A percentile compares a stretch with the other conserved stretches of the same genome.
Conservation (phyloP, 768 basidiomycete genomes). For the Phanerodontia chrysosporium region DNA sequence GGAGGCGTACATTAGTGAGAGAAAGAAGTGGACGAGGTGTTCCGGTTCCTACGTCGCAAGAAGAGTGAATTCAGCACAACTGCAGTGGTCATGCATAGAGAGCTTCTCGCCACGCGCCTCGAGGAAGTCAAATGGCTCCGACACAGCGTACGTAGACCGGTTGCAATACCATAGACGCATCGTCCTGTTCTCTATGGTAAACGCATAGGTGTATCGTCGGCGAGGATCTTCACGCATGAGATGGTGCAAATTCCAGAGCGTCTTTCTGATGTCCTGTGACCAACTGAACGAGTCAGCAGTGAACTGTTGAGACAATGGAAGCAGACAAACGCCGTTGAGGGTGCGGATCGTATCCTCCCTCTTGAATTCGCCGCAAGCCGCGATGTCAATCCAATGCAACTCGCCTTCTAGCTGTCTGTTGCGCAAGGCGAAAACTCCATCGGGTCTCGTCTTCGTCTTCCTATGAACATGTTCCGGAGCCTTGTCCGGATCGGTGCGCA, state of each 20-base stretch:
- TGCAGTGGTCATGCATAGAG: neutral
- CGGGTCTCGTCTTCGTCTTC: too few species aligned
- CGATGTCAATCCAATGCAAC: neutral
- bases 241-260: neutral
- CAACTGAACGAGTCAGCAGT: too few species aligned
- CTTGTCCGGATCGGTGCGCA: too few species aligned
- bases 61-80: neutral
- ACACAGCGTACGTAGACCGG: neutral
- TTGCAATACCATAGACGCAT: neutral
- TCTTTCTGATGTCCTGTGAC: neutral
- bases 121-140: neutral
- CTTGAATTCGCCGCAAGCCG: neutral
- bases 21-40: neutral
- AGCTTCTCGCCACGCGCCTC: too few species aligned
- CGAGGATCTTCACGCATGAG: neutral
- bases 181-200: neutral
- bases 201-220: neutral
- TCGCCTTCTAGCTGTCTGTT: too few species aligned
- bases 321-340: neutral
- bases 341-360: neutral
- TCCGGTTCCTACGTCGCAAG: neutral
- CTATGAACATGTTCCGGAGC: too few species aligned
- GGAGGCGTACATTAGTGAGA: neutral
- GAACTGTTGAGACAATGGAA: neutral
- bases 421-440: too few species aligned